A percentile compares a stretch with the other conserved stretches of the same genome.
Conservation (phyloP, 148 eudicot genomes). For the Salicornia ramosissima region DNA sequence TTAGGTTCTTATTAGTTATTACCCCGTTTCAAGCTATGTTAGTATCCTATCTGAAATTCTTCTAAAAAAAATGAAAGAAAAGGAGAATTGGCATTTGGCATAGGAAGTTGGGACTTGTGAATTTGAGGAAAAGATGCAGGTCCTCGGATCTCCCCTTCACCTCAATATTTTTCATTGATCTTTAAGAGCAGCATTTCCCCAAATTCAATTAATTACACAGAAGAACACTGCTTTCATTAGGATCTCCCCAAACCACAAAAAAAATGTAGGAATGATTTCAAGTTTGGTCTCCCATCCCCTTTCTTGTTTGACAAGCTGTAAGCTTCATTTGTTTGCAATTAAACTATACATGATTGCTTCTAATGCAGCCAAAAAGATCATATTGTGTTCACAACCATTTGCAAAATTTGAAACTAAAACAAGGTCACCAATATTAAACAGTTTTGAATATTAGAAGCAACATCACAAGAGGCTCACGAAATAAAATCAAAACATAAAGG, state of each 20-base stretch:
- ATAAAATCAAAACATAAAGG: neutral
- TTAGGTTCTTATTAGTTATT: neutral
- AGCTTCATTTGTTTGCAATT: neutral
- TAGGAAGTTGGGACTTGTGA: too few relatives aligned
- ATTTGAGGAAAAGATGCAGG: too few relatives aligned
- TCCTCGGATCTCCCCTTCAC: neutral
- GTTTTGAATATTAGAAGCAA: neutral
- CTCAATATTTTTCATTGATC: neutral
- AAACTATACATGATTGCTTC: neutral
- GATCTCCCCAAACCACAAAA: neutral
- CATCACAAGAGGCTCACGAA: neutral
- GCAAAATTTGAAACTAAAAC: neutral
- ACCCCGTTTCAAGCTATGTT: neutral
- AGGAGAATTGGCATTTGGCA: neutral
- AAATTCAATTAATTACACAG: neutral
- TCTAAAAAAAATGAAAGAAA: neutral
- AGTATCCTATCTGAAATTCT: neutral
- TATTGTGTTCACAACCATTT: neutral
- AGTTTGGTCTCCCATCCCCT: neutral
- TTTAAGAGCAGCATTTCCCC: neutral
- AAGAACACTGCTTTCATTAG: neutral
- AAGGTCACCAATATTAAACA: neutral
- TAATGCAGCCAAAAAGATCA: neutral
- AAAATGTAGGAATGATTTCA: neutral
- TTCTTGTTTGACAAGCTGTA: neutral